Base-by-base conservation (phyloP, 1,284 basidiomycete species). In the Ustilago sp. region DNA sequence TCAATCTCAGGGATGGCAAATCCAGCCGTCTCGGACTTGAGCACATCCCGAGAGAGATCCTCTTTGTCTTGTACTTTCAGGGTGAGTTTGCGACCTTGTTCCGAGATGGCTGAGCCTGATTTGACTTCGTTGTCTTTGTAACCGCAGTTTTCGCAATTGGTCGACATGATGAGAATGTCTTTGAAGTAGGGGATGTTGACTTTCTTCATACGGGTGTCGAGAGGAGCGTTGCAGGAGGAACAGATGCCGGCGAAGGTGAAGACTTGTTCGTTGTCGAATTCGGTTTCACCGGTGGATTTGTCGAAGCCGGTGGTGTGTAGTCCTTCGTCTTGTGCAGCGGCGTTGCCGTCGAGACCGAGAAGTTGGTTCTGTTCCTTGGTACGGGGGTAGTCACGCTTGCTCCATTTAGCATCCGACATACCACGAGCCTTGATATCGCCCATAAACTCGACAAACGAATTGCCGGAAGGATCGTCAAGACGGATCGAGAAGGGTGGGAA, bases 71-170 rank as follows among this genome's bases (percentile, higher is more conserved):
- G 91, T 4, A 98, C 94, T 85, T 92, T 94, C 66, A 99, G 89
- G 0, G 90, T 94, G 68, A 98, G 94, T 69, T 90, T 91, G 86
- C 94, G 95, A 36, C 95, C 96, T 81, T 92, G 89, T 6, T 90
- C 89, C 1, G 94, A 93, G 63, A 98, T 94, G 1, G 94, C 94
- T 2, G 92, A 88, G 31, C 96, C 94, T 8, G 94, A 93, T 87
- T 99, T 99, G 84, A 99, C 93, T 88, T 99, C 96, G 85, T 97
- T 98, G 88, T 99, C 96, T 77, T 94, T 90, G 88, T 98, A 99
- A 1, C 96, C 96, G 86, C 96, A 99, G 63, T 88, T 87, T 63
- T 94, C 93, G 87, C 97, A 99, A 85, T 98, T 97, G 32, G 95
- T 96, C 32, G 95, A 97, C 96, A 99, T 99, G 87, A 99, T 95